Percentiles rank a stretch among this genome's conserved stretches.
phyloP scores from a whole-genome alignment of 176 grass and related monocot genomes.

The Oryza officinalis region DNA sequence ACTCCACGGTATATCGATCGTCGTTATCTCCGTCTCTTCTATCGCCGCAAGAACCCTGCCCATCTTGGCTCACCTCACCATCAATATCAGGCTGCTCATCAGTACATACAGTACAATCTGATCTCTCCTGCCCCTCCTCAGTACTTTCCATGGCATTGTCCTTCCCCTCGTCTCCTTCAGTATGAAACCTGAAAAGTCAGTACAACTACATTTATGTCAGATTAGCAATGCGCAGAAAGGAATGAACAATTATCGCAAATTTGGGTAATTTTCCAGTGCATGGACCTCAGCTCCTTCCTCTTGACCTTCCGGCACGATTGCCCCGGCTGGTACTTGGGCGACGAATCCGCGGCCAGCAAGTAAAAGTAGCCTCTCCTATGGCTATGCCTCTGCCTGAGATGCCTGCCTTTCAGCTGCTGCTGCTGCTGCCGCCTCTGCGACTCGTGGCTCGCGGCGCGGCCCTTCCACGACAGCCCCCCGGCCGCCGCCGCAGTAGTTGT shows the following conservation, averaged over 20 bases:
- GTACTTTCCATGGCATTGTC: conserved; percentile 13
- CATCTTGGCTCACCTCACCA: conserved; percentile 42
- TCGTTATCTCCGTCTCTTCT: not conserved
- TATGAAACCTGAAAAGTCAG: conserved; percentile 40
- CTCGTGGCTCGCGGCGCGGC: conserved; percentile 51
- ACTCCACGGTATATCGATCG: conserved; percentile 5
- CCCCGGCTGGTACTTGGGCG: conserved; percentile 80
- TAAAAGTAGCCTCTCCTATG: conserved; percentile 58
- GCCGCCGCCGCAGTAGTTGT: conserved; percentile 14
- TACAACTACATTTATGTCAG: not conserved
- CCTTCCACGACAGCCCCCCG: conserved; percentile 75
- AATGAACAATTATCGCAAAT: not conserved
- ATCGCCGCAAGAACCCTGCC: conserved; percentile 27
- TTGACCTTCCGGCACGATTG: conserved; percentile 94
- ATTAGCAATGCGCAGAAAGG: not conserved
- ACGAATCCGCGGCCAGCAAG: conserved; percentile 48
- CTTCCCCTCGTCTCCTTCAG: conserved; percentile 34
- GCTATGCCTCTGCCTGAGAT: conserved; percentile 59
- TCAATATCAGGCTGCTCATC: conserved; percentile 53
- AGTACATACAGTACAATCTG: conserved; percentile 50
- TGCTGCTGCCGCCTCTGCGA: conserved; percentile 37
- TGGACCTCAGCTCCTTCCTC: conserved; percentile 70
- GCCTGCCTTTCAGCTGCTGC: conserved; percentile 44
- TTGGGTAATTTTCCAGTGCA: not conserved
- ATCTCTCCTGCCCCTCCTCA: conserved; percentile 31